Evolutionary conservation across 2,329 filamentous ascomycete species (phyloP).

Genomic region (Curvularia sp.): DNA sequence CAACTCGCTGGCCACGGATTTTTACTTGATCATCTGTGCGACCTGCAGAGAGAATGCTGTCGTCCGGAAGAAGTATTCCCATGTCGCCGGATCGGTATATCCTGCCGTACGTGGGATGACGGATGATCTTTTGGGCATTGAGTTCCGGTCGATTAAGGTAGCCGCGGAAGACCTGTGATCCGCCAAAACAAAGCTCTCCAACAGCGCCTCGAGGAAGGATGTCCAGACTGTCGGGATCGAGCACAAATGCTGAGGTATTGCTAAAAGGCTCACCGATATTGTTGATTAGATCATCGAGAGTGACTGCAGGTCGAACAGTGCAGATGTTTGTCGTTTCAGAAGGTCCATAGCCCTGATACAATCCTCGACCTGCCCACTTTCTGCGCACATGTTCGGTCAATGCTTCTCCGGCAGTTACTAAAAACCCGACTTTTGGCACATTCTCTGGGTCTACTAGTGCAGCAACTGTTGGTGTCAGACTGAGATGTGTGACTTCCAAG

Average conservation of each 20-base stretch:
- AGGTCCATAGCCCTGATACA: constrained; percentile 82
- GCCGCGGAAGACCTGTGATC: constrained; percentile 77
- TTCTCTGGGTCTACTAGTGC: constrained; percentile 72
- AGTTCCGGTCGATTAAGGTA: constrained; percentile 72
- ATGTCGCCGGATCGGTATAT: constrained; percentile 85
- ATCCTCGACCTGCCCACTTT: constrained; percentile 69
- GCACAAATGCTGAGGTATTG: constrained; percentile 79
- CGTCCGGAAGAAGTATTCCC: constrained; percentile 78
- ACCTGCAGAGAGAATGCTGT: constrained; percentile 75
- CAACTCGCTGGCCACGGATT: constrained; percentile 79
- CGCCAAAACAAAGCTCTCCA: constrained; percentile 87
- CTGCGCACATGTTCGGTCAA: constrained; percentile 75
- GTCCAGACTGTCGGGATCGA: constrained; percentile 47
- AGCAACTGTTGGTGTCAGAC: constrained; percentile 85
- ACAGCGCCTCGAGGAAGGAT: constrained; percentile 73
- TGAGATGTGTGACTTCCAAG: constrained; percentile 77
- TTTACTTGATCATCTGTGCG: constrained; percentile 83
- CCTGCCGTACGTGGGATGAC: constrained; percentile 72
- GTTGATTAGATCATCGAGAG: constrained; percentile 65
- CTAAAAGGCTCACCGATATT: constrained; percentile 78
- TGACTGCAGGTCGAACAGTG: constrained; percentile 71
- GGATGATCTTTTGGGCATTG: constrained; percentile 71
- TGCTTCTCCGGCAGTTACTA: constrained; percentile 83
- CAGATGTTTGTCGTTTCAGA: constrained; percentile 90
- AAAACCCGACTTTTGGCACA: constrained; percentile 74